These are phyloP conservation scores for Maudiozyma barnettii DNA, from an alignment of 805 yeast genomes.

Conservation along the genomic window DNA sequence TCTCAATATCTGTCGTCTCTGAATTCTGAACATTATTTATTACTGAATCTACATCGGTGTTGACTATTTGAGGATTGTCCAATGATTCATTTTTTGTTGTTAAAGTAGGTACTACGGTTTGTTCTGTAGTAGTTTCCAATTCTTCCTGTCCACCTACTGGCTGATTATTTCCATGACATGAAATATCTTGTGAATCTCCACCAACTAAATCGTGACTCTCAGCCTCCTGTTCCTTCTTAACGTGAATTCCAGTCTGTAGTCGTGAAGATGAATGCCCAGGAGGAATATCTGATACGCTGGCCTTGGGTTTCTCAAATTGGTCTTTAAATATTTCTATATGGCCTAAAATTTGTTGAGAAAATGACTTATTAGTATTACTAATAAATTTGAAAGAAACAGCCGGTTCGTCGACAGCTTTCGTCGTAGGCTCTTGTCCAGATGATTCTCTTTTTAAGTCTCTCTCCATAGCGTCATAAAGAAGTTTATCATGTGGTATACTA, in stretches of 20 bases:
- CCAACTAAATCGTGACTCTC: background rate
- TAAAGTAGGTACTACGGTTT: background rate
- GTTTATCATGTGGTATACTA: constrained; percentile 85
- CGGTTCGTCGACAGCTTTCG: constrained; percentile 66
- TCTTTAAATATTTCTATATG: constrained; percentile 3
- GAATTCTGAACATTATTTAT: background rate
- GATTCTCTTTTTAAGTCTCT: constrained; percentile 79
- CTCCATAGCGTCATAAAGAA: constrained; percentile 89
- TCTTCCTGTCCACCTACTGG: background rate
- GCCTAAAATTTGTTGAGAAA: constrained; percentile 43
- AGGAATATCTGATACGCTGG: background rate
- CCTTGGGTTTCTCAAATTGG: background rate
- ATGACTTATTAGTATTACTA: constrained; percentile 30
- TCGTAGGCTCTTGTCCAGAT: constrained; percentile 53
- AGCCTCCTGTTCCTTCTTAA: background rate
- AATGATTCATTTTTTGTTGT: background rate
- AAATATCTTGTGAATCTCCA: too few species aligned
- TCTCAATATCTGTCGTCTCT: constrained; percentile 36
- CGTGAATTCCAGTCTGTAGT: background rate
- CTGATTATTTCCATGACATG: background rate
- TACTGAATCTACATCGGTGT: background rate
- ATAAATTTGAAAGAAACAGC: constrained; percentile 68
- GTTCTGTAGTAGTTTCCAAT: background rate
- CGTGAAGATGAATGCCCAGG: background rate
- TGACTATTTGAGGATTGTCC: background rate